These are phyloP conservation scores for Millerozyma miso DNA, from an alignment of 805 yeast genomes.

Conservation along the genomic window DNA sequence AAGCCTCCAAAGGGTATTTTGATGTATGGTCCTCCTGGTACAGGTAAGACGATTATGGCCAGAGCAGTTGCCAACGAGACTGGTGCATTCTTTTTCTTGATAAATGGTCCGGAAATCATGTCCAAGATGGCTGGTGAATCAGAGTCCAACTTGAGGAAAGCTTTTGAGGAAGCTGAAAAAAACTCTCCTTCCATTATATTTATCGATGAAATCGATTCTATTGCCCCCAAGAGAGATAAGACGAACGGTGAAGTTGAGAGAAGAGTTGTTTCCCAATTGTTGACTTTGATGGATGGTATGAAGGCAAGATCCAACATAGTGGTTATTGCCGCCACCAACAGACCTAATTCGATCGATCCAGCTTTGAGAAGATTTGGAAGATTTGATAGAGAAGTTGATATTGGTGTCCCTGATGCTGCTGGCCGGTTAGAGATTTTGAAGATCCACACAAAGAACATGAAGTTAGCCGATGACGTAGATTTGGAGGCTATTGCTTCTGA, in stretches of 20 bases:
- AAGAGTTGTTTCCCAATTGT: slow-evolving; percentile 95
- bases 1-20: slow-evolving; percentile 98
- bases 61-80: slow-evolving; percentile 99
- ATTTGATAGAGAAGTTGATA: slow-evolving; percentile 82
- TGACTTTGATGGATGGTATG: slow-evolving; percentile 99
- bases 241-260: slow-evolving; percentile 99
- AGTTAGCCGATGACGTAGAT: slow-evolving; percentile 90
- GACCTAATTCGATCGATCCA: slow-evolving; percentile 84
- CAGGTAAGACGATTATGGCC: slow-evolving; percentile 99
- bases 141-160: slow-evolving; percentile 93
- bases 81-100: slow-evolving; percentile 96
- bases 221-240: slow-evolving; percentile 99
- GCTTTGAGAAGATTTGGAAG: slow-evolving; percentile 84
- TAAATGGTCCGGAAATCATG: slow-evolving; percentile 99
- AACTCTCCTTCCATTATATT: slow-evolving; percentile 97
- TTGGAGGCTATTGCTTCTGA: slow-evolving; percentile 93
- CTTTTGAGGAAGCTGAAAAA: slow-evolving; percentile 98
- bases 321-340: slow-evolving; percentile 95
- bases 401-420: slow-evolving; percentile 94
- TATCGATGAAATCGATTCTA: slow-evolving; percentile 97
- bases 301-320: slow-evolving; percentile 98
- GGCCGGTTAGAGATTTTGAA: slow-evolving; percentile 96
- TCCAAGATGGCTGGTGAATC: slow-evolving; percentile 99
- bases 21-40: slow-evolving; percentile 99
- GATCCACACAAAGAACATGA: slow-evolving; percentile 98